Percentiles rank a stretch among this genome's conserved stretches.
Evolutionary conservation across 2,329 filamentous ascomycete species (phyloP).

Genomic region (Claviceps monticola): DNA sequence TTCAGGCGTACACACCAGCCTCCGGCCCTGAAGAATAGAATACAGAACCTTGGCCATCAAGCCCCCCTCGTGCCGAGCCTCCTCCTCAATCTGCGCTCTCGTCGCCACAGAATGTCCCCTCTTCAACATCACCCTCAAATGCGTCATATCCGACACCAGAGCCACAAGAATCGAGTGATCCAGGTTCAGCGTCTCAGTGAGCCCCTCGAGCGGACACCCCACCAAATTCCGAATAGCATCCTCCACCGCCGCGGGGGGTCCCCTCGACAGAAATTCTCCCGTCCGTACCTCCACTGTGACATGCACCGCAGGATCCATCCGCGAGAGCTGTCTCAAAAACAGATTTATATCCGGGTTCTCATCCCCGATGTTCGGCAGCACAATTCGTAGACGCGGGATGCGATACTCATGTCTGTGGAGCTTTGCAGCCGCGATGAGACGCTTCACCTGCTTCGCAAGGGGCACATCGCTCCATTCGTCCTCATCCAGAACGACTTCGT

Average conservation of each 20-base stretch:
- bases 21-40: constrained; percentile 18
- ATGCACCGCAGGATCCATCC: constrained; percentile 18
- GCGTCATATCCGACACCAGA: constrained; percentile 26
- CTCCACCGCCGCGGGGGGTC: constrained; percentile 12
- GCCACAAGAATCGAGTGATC: constrained; percentile 28
- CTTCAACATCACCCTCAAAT: constrained; percentile 18
- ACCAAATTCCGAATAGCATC: constrained; percentile 18
- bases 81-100: constrained; percentile 21
- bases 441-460: constrained; percentile 18
- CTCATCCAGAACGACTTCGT: constrained; percentile 11
- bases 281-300: constrained; percentile 19
- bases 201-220: constrained; percentile 16
- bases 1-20: constrained; percentile 23
- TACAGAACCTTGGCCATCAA: constrained; percentile 23
- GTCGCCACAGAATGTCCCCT: constrained; percentile 21
- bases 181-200: constrained; percentile 24
- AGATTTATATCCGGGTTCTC: constrained; percentile 17
- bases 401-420: constrained; percentile 23
- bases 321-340: constrained; percentile 18
- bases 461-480: constrained; percentile 22
- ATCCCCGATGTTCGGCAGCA: constrained; percentile 20
- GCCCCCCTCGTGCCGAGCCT: constrained; percentile 15
- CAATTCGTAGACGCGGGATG: constrained; percentile 21
- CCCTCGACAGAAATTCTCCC: constrained; percentile 12
- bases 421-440: constrained; percentile 23